Conservation (phyloP, 805 yeast species). For the Phaffomyces thermotolerans region DNA sequence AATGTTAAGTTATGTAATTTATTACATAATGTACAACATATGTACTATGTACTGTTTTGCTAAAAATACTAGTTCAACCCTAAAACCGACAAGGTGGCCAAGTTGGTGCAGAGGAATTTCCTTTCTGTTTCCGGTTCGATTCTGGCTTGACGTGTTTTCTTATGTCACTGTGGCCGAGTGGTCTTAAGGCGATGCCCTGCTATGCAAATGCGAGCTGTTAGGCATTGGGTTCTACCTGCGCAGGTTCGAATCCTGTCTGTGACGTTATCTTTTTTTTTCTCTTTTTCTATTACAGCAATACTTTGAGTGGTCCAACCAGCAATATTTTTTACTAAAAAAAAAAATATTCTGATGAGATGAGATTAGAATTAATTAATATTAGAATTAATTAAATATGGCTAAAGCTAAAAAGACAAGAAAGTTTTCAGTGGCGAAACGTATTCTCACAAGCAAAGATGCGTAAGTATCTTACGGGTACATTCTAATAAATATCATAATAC, state of each 20-base stretch:
- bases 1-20: too few species aligned
- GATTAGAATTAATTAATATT: neutral
- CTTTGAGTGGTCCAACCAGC: too few species aligned
- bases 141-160: too few species aligned
- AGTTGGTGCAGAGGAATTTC: too few species aligned
- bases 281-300: too few species aligned
- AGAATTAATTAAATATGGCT: conserved; percentile 51
- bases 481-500: neutral
- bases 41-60: too few species aligned
- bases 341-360: too few species aligned
- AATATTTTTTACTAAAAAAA: too few species aligned
- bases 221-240: conserved; percentile 92
- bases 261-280: conserved; percentile 39
- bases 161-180: conserved; percentile 72
- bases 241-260: conserved; percentile 99
- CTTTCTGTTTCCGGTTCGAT: neutral
- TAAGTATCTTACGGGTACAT: conserved; percentile 21
- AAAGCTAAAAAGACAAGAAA: conserved; percentile 95
- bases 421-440: conserved; percentile 88
- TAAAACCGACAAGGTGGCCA: too few species aligned
- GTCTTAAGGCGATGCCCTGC: conserved; percentile 88
- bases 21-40: too few species aligned
- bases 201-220: conserved; percentile 43
- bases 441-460: conserved; percentile 63
- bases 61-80: too few species aligned